phyloP scores from a whole-genome alignment of 2,329 filamentous ascomycete genomes.

The Xylariomycetidae sp. region DNA sequence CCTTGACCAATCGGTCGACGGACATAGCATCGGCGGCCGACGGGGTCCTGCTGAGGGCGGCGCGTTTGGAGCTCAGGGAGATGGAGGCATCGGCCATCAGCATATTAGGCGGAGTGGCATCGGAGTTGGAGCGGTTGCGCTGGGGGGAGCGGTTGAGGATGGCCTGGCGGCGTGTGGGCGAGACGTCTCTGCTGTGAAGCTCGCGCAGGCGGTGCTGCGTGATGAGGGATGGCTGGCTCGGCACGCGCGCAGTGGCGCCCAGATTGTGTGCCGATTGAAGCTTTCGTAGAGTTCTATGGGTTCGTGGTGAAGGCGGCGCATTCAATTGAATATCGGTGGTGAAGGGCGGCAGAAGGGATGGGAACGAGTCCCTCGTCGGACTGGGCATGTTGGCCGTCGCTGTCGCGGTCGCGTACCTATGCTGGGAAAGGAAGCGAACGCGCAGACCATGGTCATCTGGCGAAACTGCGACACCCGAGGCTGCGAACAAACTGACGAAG shows the following conservation, averaged over 20 bases:
- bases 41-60: constrained; percentile 38
- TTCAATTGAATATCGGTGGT: constrained; percentile 44
- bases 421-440: background rate
- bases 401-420: no score
- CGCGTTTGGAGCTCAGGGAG: constrained; percentile 33
- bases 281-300: constrained; percentile 62
- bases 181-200: constrained; percentile 24
- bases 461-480: no score
- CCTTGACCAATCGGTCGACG: constrained; percentile 71
- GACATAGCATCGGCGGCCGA: constrained; percentile 50
- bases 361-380: constrained; percentile 20
- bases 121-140: constrained; percentile 66
- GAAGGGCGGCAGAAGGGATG: constrained; percentile 24
- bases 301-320: constrained; percentile 55
- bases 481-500: no score
- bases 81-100: constrained; percentile 32
- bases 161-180: constrained; percentile 29
- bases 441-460: no score
- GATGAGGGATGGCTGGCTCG: constrained; percentile 45
- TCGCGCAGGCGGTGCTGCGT: constrained; percentile 53
- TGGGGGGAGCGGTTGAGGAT: constrained; percentile 39
- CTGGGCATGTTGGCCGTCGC: constrained; percentile 25
- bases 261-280: constrained; percentile 71
- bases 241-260: constrained; percentile 43
- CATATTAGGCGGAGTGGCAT: constrained; percentile 44